A percentile compares a stretch with the other conserved stretches of the same genome.
Evolutionary conservation across 768 basidiomycete species (phyloP).

Genomic region (Leucogyrophana mollusca): DNA sequence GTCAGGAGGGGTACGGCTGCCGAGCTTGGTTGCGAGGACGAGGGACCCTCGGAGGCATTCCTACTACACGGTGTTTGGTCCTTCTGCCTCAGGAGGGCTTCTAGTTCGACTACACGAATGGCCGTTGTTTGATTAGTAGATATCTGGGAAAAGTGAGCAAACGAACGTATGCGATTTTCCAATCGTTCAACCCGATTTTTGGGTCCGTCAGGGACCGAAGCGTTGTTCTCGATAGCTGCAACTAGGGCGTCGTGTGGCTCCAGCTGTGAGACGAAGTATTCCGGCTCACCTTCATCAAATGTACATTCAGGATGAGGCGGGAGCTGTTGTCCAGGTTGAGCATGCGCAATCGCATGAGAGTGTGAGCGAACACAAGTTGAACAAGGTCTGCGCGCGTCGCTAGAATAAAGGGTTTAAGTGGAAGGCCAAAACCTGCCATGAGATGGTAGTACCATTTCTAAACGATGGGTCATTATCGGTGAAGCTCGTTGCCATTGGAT

Average conservation of each 20-base stretch:
- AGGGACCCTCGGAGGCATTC: constrained; percentile 3
- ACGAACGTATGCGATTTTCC: constrained; percentile 68
- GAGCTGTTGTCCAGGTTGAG: constrained; percentile 51
- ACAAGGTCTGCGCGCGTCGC: constrained; percentile 76
- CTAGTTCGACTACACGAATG: constrained; percentile 57
- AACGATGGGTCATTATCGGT: constrained; percentile 9
- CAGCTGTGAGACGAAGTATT: constrained; percentile 4
- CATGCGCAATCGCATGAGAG: constrained; percentile 63
- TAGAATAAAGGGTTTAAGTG: constrained; percentile 22
- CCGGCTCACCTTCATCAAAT: constrained; percentile 65
- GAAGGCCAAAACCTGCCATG: not conserved
- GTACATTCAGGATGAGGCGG: constrained; percentile 68
- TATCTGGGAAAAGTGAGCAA: too few species aligned
- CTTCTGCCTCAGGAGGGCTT: constrained; percentile 62
- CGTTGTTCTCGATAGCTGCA: constrained; percentile 30
- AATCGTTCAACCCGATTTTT: constrained; percentile 62
- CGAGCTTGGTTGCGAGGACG: not conserved
- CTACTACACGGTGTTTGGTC: constrained; percentile 25
- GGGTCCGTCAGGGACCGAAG: constrained; percentile 44
- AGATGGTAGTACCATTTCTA: constrained; percentile 57
- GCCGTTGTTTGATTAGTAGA: too few species aligned
- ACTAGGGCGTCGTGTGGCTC: constrained; percentile 29
- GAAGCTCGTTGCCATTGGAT: constrained; percentile 12
- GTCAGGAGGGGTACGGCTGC: not conserved
- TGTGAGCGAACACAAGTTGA: constrained; percentile 77